Conservation (phyloP, 73 alveolate genomes). For the Paramecium pentaurelia region DNA sequence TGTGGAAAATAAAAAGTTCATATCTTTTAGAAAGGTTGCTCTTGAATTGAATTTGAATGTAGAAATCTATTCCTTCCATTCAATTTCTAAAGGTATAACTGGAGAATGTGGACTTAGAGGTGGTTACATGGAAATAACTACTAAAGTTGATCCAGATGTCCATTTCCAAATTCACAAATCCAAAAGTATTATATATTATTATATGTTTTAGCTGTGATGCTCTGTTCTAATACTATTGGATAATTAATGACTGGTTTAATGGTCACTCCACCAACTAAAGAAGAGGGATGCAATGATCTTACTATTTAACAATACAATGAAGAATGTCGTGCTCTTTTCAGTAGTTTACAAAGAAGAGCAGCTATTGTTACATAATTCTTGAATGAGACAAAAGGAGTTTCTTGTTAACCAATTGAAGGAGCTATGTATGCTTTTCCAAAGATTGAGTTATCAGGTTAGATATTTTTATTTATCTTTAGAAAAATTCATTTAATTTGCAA, state of each 20-base stretch:
- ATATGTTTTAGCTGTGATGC: constrained; percentile 56
- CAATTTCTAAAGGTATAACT: constrained; percentile 84
- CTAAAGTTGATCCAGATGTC: constrained; percentile 71
- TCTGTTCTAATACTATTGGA: constrained; percentile 89
- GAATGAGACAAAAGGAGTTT: constrained; percentile 65
- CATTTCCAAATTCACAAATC: constrained; percentile 72
- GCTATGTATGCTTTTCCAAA: constrained; percentile 92
- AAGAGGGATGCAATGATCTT: constrained; percentile 66
- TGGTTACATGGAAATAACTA: constrained; percentile 77
- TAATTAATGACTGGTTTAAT: constrained; percentile 71
- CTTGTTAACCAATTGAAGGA: constrained; percentile 82
- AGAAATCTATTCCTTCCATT: constrained; percentile 77
- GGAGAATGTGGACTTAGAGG: constrained; percentile 98
- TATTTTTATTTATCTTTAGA: not conserved
- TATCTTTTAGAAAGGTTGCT: constrained; percentile 79
- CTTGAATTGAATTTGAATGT: constrained; percentile 66
- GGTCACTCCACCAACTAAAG: constrained; percentile 69
- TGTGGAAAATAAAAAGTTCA: constrained; percentile 71
- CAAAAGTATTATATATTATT: constrained; percentile 12
- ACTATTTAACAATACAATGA: constrained; percentile 63
- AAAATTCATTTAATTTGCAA: constrained; percentile 71
- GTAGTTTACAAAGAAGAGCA: constrained; percentile 74
- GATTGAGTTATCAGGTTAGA: constrained; percentile 63
- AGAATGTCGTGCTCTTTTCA: constrained; percentile 63
- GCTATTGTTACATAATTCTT: constrained; percentile 59